Evolutionary conservation across 306 rosid species (phyloP).

Genomic region (barrel medic (Medicago truncatula)): DNA sequence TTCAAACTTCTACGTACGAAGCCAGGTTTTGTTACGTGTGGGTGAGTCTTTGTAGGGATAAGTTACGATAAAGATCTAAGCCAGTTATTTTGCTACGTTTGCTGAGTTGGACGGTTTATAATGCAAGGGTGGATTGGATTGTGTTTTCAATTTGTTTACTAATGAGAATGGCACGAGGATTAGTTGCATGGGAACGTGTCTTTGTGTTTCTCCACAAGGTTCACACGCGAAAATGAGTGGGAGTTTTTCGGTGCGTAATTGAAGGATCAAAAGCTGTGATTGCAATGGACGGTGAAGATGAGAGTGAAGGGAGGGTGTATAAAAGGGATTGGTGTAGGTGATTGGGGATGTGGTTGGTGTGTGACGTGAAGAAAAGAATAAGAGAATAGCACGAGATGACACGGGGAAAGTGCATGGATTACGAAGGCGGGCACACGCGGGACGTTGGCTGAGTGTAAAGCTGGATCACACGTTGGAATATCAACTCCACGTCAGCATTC

Average conservation of each 20-base stretch:
- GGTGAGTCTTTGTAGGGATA: no score
- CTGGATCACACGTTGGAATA: conserved; percentile 30
- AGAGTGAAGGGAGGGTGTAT: no score
- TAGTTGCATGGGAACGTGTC: conserved; percentile 44
- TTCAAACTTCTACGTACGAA: background rate
- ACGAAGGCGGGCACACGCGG: conserved; percentile 37
- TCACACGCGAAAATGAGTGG: conserved; percentile 31
- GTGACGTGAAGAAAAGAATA: conserved; percentile 20
- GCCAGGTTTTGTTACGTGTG: no score
- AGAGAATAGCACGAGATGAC: conserved; percentile 36
- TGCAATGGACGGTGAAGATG: conserved; percentile 9
- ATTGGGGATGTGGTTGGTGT: background rate
- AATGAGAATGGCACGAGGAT: conserved; percentile 39
- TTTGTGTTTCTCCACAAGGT: conserved; percentile 44
- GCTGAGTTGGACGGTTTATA: no score
- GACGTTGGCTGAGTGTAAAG: conserved; percentile 33
- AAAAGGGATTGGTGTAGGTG: background rate
- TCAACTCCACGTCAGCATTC: conserved; percentile 14
- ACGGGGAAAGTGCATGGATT: conserved; percentile 55
- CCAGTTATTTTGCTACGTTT: no score
- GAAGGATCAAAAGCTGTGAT: background rate
- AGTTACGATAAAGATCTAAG: no score
- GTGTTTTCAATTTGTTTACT: no score
- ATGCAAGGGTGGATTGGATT: no score
- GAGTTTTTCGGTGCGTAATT: background rate